These are phyloP conservation scores for Waltiozyma sp. DNA, from an alignment of 1,139 yeast genomes.

Conservation along the genomic window DNA sequence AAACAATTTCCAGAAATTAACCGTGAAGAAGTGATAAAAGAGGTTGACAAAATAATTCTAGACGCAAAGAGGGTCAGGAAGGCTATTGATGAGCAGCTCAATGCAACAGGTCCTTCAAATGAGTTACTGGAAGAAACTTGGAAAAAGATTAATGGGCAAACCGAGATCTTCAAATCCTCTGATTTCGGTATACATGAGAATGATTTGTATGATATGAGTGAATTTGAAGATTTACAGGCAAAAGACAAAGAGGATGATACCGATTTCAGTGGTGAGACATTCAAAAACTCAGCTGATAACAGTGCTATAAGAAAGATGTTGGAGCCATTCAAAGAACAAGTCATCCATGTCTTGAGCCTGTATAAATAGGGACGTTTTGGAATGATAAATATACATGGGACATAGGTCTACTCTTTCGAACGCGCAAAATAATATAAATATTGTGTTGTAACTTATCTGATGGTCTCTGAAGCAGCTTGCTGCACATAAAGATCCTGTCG, in stretches of 20 bases:
- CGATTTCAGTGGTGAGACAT: background rate
- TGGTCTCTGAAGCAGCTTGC: too few species aligned
- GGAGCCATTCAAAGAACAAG: conserved; percentile 7
- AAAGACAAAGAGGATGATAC: background rate
- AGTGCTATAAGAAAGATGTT: conserved; percentile 7
- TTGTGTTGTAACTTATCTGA: too few species aligned
- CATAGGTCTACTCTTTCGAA: too few species aligned
- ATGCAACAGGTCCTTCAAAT: conserved; percentile 4
- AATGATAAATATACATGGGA: too few species aligned
- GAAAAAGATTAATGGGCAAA: conserved; percentile 30
- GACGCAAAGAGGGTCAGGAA: conserved; percentile 33
- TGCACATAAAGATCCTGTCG: background rate
- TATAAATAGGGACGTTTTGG: background rate
- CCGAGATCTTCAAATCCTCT: conserved; percentile 32
- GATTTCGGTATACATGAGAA: conserved; percentile 51
- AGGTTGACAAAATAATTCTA: conserved; percentile 33
- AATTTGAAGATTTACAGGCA: conserved; percentile 11
- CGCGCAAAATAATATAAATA: too few species aligned
- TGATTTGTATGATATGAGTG: conserved; percentile 37
- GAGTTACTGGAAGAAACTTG: conserved; percentile 32
- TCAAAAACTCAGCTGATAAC: background rate
- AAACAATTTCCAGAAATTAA: conserved; percentile 17
- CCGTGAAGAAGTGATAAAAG: conserved; percentile 28
- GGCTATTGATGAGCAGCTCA: conserved; percentile 3
- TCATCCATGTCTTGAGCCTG: conserved; percentile 3